These are phyloP conservation scores for Allantophomopsis cytisporea DNA, from an alignment of 2,329 filamentous ascomycete genomes.

Conservation along the genomic window DNA sequence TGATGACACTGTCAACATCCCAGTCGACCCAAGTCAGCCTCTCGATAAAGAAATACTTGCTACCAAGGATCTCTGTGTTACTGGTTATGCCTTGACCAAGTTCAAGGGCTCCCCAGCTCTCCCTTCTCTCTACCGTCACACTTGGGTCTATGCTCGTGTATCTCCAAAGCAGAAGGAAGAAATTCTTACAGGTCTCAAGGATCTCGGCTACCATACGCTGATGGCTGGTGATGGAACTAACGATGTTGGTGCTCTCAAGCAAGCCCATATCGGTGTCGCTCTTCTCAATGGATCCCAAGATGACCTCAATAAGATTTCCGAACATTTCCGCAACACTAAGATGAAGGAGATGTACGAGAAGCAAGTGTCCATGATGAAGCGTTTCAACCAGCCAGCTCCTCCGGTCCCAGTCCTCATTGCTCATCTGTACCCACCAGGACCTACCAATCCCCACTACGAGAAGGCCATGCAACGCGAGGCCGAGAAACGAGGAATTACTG, in stretches of 20 bases:
- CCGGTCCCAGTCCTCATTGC: constrained; percentile 87
- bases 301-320: constrained; percentile 80
- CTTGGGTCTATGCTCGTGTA: constrained; percentile 97
- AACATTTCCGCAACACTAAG: constrained; percentile 86
- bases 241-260: constrained; percentile 93
- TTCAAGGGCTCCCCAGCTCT: constrained; percentile 73
- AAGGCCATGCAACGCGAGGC: constrained; percentile 85
- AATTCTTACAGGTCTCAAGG: constrained; percentile 90
- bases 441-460: constrained; percentile 83
- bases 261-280: constrained; percentile 93
- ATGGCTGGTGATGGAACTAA: constrained; percentile 99
- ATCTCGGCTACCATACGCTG: constrained; percentile 92
- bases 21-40: constrained; percentile 70
- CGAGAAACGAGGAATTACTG: constrained; percentile 58
- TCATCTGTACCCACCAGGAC: constrained; percentile 85
- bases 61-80: constrained; percentile 87
- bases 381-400: constrained; percentile 89
- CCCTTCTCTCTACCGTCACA: constrained; percentile 66
- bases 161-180: constrained; percentile 99
- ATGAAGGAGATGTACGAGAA: constrained; percentile 99
- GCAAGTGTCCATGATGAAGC: constrained; percentile 78
- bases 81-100: constrained; percentile 82
- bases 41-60: constrained; percentile 71
- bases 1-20: constrained; percentile 76
- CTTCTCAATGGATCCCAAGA: constrained; percentile 89